Evolutionary conservation across 306 rosid genomes (phyloP), one percentile per base, ranked within the genome.

Genomic region (Begonia fuchsioides): DNA sequence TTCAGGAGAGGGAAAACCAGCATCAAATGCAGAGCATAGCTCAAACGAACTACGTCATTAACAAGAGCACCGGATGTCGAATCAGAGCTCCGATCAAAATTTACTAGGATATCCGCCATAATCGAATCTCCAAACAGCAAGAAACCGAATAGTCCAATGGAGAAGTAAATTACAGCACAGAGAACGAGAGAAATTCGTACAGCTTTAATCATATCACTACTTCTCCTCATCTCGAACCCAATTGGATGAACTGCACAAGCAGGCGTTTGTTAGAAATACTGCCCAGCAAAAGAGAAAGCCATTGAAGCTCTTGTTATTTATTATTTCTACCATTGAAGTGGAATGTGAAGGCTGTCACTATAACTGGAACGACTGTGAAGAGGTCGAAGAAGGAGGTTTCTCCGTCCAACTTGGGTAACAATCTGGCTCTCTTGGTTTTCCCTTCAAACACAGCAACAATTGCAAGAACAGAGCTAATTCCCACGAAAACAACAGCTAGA

Each of bases 341-440:
- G 63, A 90, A 90, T 38, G 94, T 75, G 79, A 90, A 90, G 49
- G 94, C 92, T 0, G 94, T 81, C 62, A 90, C 95, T 15, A 90
- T 73, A 65, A 90, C 95, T 0, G 98, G 98, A 14, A 90, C 87
- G 11, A 90, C 85, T 26, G 98, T 90, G 73, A 90, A 90, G 12
- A 90, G 86, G 48, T 90, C 87, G 71, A 85, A 79, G 87, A 90
- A 72, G 40, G 95, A 65, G 17, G 82, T 76, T 47, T 73, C 77
- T 44, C 71, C 15, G 57, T 77, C 81, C 40, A 90, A 54, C 9
- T 59, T 58, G 49, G 98, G 98, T 43, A 90, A 38, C 63, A 77
- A 32, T 73, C 77, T 81, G 32, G 94, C 88, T 43, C 58, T 69
- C 46, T 71, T 54, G 43, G 85, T 67, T 66, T 81, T 81, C 40